phyloP scores from a whole-genome alignment of 208 protist genomes.

The Porcisia hertigi region DNA sequence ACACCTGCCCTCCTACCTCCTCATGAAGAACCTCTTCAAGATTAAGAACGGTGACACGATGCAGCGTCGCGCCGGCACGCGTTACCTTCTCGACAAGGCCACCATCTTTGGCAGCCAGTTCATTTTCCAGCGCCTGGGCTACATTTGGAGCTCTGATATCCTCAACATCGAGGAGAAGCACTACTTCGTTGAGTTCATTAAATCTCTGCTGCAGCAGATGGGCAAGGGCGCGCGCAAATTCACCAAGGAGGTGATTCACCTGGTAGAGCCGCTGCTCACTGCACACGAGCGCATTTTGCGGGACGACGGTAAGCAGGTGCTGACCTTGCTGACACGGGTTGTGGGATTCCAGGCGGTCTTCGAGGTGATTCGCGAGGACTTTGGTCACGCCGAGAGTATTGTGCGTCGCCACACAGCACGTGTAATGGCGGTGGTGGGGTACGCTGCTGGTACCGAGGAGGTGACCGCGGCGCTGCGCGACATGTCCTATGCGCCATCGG shows the following conservation, averaged over 20 bases:
- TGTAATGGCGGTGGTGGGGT: slow-evolving; percentile 97
- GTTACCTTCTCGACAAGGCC: slow-evolving; percentile 98
- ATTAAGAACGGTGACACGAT: slow-evolving; percentile 99
- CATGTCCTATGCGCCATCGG: slow-evolving; percentile 97
- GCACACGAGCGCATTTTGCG: slow-evolving; percentile 98
- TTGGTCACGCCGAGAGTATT: slow-evolving; percentile 97
- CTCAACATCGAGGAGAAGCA: slow-evolving; percentile 99
- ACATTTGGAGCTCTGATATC: slow-evolving; percentile 96
- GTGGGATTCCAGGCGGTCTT: slow-evolving; percentile 98
- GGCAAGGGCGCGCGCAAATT: slow-evolving; percentile 96
- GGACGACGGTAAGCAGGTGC: slow-evolving; percentile 99
- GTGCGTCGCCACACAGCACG: slow-evolving; percentile 98
- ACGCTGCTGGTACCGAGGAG: slow-evolving; percentile 95
- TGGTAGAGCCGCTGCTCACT: slow-evolving; percentile 98
- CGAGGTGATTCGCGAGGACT: slow-evolving; percentile 97
- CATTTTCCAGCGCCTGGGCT: slow-evolving; percentile 98
- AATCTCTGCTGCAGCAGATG: slow-evolving; percentile 98
- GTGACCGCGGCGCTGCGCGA: slow-evolving; percentile 97
- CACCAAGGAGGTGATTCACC: slow-evolving; percentile 98
- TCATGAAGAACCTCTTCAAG: slow-evolving; percentile 98
- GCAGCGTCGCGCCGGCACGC: slow-evolving; percentile 96
- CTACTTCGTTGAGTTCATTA: slow-evolving; percentile 98
- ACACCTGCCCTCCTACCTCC: slow-evolving; percentile 93
- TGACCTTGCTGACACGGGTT: slow-evolving; percentile 98
- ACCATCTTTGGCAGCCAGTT: slow-evolving; percentile 96